phyloP scores from a whole-genome alignment of 2,329 filamentous ascomycete species.

The Arthroderma uncinatum region DNA sequence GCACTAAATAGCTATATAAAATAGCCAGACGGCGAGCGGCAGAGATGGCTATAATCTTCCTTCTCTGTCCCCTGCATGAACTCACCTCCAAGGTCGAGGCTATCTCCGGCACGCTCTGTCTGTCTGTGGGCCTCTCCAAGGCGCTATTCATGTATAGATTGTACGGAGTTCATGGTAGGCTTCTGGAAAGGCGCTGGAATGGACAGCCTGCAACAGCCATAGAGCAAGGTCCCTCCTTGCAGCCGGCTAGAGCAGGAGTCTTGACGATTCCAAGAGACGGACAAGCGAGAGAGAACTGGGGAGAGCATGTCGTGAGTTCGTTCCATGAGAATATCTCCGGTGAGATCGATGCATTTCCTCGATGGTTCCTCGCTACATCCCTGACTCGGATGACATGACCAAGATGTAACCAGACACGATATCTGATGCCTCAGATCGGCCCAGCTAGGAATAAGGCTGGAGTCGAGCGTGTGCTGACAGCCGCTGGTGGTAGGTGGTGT shows the following conservation, averaged over 20 bases:
- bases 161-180: not conserved
- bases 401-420: not conserved
- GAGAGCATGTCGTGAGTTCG: no score
- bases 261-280: no score
- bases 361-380: no score
- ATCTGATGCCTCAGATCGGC: not conserved
- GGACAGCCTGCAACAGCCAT: not conserved
- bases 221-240: not conserved
- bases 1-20: no score
- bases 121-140: not conserved
- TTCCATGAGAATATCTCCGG: no score
- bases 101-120: not conserved
- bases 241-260: not conserved
- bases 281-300: no score
- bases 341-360: no score
- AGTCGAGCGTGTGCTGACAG: not conserved
- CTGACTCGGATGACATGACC: not conserved
- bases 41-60: not conserved
- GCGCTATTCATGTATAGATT: not conserved
- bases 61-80: not conserved
- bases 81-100: not conserved
- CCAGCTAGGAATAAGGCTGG: not conserved
- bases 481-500: not conserved
- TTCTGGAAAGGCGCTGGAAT: conserved; percentile 1
- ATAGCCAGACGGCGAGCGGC: no score